Percentiles rank a stretch among this genome's conserved stretches.
These are phyloP conservation scores for Cicer pinnatifidum DNA, from an alignment of 306 rosid species.

Conservation along the genomic window DNA sequence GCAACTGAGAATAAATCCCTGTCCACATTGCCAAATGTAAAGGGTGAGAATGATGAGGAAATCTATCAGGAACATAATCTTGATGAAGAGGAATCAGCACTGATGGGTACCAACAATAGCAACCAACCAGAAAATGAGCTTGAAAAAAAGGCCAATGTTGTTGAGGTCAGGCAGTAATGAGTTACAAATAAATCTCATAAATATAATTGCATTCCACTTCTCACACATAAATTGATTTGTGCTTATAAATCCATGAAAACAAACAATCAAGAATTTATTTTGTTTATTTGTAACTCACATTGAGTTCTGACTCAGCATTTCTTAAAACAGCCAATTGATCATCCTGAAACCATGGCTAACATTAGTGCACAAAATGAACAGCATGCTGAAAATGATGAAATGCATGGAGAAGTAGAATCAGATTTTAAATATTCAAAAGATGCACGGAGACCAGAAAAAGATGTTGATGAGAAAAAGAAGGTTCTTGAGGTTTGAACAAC, in stretches of 20 bases:
- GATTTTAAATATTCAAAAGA: no score
- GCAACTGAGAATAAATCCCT: background rate
- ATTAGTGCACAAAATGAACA: background rate
- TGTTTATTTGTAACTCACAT: background rate
- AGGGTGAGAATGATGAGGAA: background rate
- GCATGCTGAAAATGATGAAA: constrained; percentile 30
- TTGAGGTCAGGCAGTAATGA: constrained; percentile 11
- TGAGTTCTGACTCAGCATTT: background rate
- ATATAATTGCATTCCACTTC: background rate
- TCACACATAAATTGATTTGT: background rate
- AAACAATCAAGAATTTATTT: background rate
- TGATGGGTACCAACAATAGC: background rate
- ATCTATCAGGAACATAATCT: background rate
- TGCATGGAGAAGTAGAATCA: constrained; percentile 25
- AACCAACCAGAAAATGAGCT: constrained; percentile 7
- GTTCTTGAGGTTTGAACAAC: constrained; percentile 39
- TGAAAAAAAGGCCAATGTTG: background rate
- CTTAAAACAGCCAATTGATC: constrained; percentile 2
- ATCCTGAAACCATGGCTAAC: background rate
- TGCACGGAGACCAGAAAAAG: constrained; percentile 31
- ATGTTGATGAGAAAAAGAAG: background rate
- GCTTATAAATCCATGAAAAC: background rate
- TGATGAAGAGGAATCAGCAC: constrained; percentile 1
- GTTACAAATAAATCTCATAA: background rate
- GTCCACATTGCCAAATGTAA: background rate